These are phyloP conservation scores for Cladorrhinum samala DNA, from an alignment of 495 filamentous ascomycete genomes.

Conservation along the genomic window DNA sequence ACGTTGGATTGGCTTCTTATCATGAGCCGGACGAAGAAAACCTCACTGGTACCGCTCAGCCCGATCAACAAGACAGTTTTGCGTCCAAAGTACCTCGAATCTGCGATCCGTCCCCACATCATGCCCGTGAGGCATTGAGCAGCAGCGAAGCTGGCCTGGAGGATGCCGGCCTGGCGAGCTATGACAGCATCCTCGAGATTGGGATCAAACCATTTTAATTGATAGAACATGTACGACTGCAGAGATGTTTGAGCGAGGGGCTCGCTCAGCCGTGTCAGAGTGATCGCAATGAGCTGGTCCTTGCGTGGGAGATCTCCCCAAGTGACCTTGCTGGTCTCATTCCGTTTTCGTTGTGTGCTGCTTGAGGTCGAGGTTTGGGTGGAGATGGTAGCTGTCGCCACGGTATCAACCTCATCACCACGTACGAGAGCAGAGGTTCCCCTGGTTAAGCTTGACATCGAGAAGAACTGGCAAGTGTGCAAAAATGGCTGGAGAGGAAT, in stretches of 20 bases:
- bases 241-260: conserved; percentile 73
- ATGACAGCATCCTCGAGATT: conserved; percentile 61
- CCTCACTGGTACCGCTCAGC: conserved; percentile 57
- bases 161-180: conserved; percentile 68
- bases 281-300: conserved; percentile 67
- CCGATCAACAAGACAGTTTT: conserved; percentile 75
- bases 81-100: conserved; percentile 62
- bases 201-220: conserved; percentile 64
- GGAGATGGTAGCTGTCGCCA: neutral
- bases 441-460: no score
- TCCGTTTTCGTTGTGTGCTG: neutral
- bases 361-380: neutral
- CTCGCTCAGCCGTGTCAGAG: conserved; percentile 68
- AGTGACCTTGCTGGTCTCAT: conserved; percentile 39
- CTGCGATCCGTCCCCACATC: conserved; percentile 71
- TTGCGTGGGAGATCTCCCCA: conserved; percentile 69
- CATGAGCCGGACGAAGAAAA: no score
- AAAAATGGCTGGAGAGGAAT: no score
- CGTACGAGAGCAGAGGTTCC: no score
- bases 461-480: no score
- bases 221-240: conserved; percentile 75
- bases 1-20: neutral
- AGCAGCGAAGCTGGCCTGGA: conserved; percentile 74
- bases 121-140: conserved; percentile 84
- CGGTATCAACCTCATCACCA: neutral